A percentile compares a stretch with the other conserved stretches of the same genome.
Evolutionary conservation across 306 rosid genomes (phyloP).

Genomic region (Astragalus glycyphyllos): DNA sequence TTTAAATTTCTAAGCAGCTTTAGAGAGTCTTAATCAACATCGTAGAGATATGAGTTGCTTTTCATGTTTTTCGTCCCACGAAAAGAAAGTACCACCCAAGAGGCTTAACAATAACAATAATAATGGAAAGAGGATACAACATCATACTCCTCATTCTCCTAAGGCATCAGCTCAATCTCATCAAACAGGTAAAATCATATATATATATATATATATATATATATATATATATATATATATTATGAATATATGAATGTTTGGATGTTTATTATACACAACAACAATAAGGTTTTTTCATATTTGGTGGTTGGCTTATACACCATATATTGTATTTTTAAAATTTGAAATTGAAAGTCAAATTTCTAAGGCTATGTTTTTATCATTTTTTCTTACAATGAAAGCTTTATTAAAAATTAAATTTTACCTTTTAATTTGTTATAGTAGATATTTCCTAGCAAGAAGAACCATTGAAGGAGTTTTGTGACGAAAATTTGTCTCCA

Average conservation of each 20-base stretch:
- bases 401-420: background rate
- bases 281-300: too few relatives aligned
- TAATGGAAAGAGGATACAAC: slow-evolving; percentile 39
- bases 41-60: slow-evolving; percentile 74
- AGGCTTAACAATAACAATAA: slow-evolving; percentile 36
- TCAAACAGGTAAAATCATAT: slow-evolving; percentile 45
- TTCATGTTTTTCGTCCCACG: slow-evolving; percentile 72
- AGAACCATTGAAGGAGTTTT: background rate
- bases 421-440: background rate
- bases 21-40: slow-evolving; percentile 3
- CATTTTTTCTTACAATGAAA: background rate
- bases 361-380: background rate
- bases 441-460: background rate
- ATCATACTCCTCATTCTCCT: slow-evolving; percentile 37
- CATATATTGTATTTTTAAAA: background rate
- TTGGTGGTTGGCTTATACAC: too few relatives aligned
- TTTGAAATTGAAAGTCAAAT: background rate
- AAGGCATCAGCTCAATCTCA: slow-evolving; percentile 44
- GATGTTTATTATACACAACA: too few relatives aligned
- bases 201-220: background rate
- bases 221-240: too few relatives aligned
- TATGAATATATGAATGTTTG: too few relatives aligned
- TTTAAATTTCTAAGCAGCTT: background rate
- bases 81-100: slow-evolving; percentile 54
- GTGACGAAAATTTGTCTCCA: background rate